Evolutionary conservation across 768 basidiomycete genomes (phyloP).

Genomic region (Boletus huronensis): DNA sequence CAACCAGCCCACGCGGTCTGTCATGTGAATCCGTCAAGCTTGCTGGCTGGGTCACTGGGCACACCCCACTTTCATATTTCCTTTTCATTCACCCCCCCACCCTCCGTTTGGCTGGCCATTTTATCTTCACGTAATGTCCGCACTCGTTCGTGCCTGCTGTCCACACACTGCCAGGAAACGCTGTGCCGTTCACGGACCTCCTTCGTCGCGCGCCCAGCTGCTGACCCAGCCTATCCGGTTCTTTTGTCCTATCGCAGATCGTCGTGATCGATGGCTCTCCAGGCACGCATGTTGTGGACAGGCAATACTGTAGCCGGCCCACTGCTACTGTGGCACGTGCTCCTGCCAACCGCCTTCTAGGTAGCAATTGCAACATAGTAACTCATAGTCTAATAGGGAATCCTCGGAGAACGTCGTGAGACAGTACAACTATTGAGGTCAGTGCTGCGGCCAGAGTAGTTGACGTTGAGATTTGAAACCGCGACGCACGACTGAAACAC

Average conservation of each 20-base stretch:
- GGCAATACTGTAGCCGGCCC: not conserved
- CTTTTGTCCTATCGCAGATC: constrained; percentile 13
- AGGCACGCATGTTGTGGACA: constrained; percentile 7
- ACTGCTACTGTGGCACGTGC: not conserved
- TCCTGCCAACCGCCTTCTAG: not conserved
- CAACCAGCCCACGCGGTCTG: constrained; percentile 7
- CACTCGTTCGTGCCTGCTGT: not conserved
- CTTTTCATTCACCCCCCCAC: constrained; percentile 3
- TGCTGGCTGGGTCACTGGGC: not conserved
- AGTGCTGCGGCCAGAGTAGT: not conserved
- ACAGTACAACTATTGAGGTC: not conserved
- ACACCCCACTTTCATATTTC: constrained; percentile 11
- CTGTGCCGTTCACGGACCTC: constrained; percentile 1
- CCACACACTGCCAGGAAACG: not conserved
- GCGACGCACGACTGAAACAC: constrained; percentile 1
- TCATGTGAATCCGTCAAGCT: constrained; percentile 8
- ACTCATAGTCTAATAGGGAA: not conserved
- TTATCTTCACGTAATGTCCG: constrained; percentile 7
- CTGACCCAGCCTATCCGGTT: constrained; percentile 7
- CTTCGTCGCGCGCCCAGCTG: not conserved
- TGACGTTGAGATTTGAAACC: constrained; percentile 5
- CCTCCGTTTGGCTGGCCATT: not conserved
- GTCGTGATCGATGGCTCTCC: constrained; percentile 7
- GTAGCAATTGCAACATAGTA: not conserved
- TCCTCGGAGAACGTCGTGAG: constrained; percentile 10